Evolutionary conservation across 2,329 filamentous ascomycete genomes (phyloP).

Genomic region (Triangularia setosa): DNA sequence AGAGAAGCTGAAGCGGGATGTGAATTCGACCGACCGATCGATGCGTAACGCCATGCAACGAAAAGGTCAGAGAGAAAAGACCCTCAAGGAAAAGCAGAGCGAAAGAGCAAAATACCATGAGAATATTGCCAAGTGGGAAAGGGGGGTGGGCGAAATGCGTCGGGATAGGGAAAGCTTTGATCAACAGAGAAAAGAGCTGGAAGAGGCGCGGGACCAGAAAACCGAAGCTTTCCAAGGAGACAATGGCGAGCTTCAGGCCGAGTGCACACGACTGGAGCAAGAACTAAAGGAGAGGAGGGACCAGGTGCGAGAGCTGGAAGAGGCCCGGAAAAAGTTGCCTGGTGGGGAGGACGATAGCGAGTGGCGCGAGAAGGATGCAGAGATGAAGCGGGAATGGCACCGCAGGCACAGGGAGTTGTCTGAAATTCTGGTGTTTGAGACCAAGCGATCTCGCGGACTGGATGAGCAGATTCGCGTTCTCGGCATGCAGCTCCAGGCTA

Average conservation of each 20-base stretch:
- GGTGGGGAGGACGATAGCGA: conserved; percentile 59
- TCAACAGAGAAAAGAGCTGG: conserved; percentile 48
- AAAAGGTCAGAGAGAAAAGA: conserved; percentile 71
- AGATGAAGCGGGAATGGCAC: conserved; percentile 55
- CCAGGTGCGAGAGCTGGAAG: conserved; percentile 70
- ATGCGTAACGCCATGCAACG: conserved; percentile 79
- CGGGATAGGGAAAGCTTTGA: conserved; percentile 52
- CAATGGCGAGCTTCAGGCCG: conserved; percentile 60
- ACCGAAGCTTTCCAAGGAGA: conserved; percentile 50
- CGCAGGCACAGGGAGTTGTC: conserved; percentile 51
- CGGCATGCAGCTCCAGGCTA: conserved; percentile 42
- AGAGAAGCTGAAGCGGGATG: conserved; percentile 75
- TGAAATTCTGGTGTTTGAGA: conserved; percentile 44
- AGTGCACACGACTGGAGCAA: conserved; percentile 62
- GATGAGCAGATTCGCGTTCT: conserved; percentile 47
- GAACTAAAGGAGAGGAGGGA: conserved; percentile 68
- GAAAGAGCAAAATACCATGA: conserved; percentile 68
- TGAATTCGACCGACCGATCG: conserved; percentile 73
- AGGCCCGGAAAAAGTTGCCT: conserved; percentile 60
- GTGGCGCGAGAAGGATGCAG: conserved; percentile 48
- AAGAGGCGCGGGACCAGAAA: conserved; percentile 49
- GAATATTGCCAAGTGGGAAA: conserved; percentile 65
- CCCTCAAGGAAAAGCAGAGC: conserved; percentile 63
- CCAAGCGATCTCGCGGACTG: conserved; percentile 43
- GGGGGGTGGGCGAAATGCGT: conserved; percentile 58